A percentile compares a stretch with the other conserved stretches of the same genome.
phyloP scores from a whole-genome alignment of 768 basidiomycete species.

The Serendipita sp. region DNA sequence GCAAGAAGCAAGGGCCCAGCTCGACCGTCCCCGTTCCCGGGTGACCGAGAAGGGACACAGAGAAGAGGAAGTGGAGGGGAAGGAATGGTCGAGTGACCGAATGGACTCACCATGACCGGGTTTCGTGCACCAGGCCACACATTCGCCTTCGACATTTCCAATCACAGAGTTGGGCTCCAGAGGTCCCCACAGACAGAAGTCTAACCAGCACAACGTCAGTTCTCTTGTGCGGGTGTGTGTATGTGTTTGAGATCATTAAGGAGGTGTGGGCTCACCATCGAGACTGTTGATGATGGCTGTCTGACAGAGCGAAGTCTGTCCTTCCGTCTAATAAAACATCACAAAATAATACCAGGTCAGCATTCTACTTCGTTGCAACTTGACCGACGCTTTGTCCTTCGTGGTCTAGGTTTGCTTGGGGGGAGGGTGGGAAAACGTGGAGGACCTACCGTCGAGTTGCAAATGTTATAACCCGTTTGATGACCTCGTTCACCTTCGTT shows the following conservation, averaged over 20 bases:
- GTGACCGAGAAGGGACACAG: too few relatives aligned
- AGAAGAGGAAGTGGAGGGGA: too few relatives aligned
- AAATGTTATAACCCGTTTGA: conserved; percentile 53
- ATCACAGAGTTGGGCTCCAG: neutral
- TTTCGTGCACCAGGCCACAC: conserved; percentile 4
- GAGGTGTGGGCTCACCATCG: neutral
- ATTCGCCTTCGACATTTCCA: conserved; percentile 4
- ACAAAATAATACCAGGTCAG: neutral
- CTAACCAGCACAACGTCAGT: too few relatives aligned
- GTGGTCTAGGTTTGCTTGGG: too few relatives aligned
- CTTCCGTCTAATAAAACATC: conserved; percentile 3
- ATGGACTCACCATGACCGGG: conserved; percentile 5
- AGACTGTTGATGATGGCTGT: conserved; percentile 8
- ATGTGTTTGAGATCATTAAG: neutral
- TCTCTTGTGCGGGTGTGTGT: neutral
- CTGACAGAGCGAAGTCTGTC: conserved; percentile 5
- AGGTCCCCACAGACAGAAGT: conserved; percentile 8
- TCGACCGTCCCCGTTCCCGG: too few relatives aligned
- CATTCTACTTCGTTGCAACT: too few relatives aligned
- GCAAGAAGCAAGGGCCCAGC: too few relatives aligned
- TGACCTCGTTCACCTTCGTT: conserved; percentile 32
- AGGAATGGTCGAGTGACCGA: too few relatives aligned
- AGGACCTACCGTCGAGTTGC: conserved; percentile 36
- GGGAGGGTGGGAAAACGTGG: too few relatives aligned
- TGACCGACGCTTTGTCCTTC: too few relatives aligned